A percentile compares a stretch with the other conserved stretches of the same genome.
Evolutionary conservation across 2,329 filamentous ascomycete genomes (phyloP).

Genomic region (Fusarium sterilihyphosum): DNA sequence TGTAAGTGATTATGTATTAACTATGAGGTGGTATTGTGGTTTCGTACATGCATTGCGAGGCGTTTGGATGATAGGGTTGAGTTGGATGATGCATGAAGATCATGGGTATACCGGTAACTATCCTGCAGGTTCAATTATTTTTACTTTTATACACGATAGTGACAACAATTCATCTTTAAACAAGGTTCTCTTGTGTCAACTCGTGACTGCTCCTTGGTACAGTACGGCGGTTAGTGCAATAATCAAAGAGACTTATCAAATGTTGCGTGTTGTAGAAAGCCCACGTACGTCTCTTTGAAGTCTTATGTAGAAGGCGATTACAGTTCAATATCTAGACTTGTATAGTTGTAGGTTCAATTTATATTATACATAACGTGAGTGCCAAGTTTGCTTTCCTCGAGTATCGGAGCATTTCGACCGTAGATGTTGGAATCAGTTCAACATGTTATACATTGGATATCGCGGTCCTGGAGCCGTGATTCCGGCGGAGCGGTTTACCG

Average conservation of each 20-base stretch:
- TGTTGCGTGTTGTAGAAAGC: not conserved
- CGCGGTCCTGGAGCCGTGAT: not conserved
- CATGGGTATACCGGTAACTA: not conserved
- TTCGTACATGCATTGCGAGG: slow-evolving; percentile 11
- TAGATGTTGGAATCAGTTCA: not conserved
- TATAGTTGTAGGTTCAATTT: no score
- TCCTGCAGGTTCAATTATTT: not conserved
- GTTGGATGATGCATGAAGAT: not conserved
- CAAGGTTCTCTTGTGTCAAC: not conserved
- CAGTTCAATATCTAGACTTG: not conserved
- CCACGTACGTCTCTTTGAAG: no score
- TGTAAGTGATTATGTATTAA: not conserved
- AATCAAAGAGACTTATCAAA: not conserved
- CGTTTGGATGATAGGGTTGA: not conserved
- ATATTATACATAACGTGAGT: not conserved
- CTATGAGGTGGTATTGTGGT: not conserved
- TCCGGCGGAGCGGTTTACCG: slow-evolving; percentile 10
- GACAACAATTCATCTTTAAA: not conserved
- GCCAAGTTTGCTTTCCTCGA: not conserved
- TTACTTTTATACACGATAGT: not conserved
- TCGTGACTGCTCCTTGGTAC: not conserved
- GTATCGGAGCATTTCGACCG: not conserved
- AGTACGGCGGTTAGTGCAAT: no score
- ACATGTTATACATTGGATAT: not conserved
- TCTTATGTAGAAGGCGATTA: not conserved